Conservation (phyloP, 352 stramenopile genomes). For the Globisporangium uncinulatum region DNA sequence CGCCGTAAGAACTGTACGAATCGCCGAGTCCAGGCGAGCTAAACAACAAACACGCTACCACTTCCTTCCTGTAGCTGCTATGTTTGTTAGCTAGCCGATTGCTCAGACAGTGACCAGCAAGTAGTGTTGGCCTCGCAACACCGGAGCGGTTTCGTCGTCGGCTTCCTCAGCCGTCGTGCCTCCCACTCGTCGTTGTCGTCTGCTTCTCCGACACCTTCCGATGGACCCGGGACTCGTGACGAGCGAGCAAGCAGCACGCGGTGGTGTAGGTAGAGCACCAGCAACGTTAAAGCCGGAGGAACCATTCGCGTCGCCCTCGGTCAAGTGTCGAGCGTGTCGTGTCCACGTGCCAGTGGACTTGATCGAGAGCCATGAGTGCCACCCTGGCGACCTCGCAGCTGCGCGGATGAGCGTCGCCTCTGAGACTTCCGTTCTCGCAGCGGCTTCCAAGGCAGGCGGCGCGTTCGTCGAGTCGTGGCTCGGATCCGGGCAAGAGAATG, state of each 20-base stretch:
- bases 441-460: constrained; percentile 1
- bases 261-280: background rate
- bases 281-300: background rate
- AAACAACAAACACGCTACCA: background rate
- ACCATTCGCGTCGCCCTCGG: constrained; percentile 14
- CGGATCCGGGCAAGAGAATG: background rate
- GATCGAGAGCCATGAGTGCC: constrained; percentile 63
- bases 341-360: constrained; percentile 44
- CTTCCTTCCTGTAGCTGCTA: too few species aligned
- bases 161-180: background rate
- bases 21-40: constrained; percentile 2
- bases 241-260: constrained; percentile 20
- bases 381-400: constrained; percentile 12
- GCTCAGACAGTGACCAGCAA: too few species aligned
- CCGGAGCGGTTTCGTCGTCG: background rate
- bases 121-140: background rate
- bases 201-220: constrained; percentile 5
- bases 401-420: constrained; percentile 12
- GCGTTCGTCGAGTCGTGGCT: constrained; percentile 10
- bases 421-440: background rate
- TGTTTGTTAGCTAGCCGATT: too few species aligned
- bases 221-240: constrained; percentile 52
- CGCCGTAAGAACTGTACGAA: constrained; percentile 1
- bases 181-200: background rate
- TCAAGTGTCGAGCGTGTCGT: constrained; percentile 54